A percentile compares a stretch with the other conserved stretches of the same genome.
phyloP scores from a whole-genome alignment of 768 basidiomycete genomes.

The Coprinellus micaceus region DNA sequence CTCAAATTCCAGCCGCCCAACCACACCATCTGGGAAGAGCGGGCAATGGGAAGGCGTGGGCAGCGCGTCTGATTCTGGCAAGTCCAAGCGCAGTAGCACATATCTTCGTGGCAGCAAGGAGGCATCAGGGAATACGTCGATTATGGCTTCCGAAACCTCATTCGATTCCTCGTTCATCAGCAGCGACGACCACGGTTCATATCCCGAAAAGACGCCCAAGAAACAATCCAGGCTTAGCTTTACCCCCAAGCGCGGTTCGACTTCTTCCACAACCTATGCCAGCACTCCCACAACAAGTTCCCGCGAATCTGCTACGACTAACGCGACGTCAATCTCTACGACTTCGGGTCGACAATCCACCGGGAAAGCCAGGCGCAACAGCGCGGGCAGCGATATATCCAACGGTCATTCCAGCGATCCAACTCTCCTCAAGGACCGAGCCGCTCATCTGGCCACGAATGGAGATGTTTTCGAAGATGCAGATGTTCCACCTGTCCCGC shows the following conservation, averaged over 20 bases:
- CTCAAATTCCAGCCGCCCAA: slow-evolving; percentile 64
- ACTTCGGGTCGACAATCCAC: slow-evolving; percentile 71
- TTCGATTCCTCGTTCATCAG: slow-evolving; percentile 44
- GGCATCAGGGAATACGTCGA: slow-evolving; percentile 12
- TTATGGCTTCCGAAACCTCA: slow-evolving; percentile 29
- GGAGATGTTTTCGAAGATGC: slow-evolving; percentile 59
- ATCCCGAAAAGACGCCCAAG: slow-evolving; percentile 64
- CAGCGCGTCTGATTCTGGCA: slow-evolving; percentile 37
- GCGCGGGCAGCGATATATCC: slow-evolving; percentile 82
- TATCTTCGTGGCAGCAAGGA: slow-evolving; percentile 28
- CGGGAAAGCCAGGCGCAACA: slow-evolving; percentile 69
- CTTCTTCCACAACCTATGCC: slow-evolving; percentile 83
- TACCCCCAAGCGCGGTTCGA: slow-evolving; percentile 83
- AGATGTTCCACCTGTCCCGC: slow-evolving; percentile 88
- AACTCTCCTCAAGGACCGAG: slow-evolving; percentile 62
- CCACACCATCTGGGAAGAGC: slow-evolving; percentile 65
- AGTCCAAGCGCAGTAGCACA: slow-evolving; percentile 37
- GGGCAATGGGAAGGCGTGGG: slow-evolving; percentile 79
- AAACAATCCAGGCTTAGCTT: slow-evolving; percentile 72
- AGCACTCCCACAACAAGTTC: slow-evolving; percentile 78
- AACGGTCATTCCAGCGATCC: slow-evolving; percentile 70
- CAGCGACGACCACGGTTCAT: slow-evolving; percentile 54
- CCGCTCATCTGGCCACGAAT: slow-evolving; percentile 53
- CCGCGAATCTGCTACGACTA: slow-evolving; percentile 82
- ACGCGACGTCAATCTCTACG: slow-evolving; percentile 71